Evolutionary conservation across 139 green algal genomes (phyloP).

Genomic region (Mychonastes homosphaera): DNA sequence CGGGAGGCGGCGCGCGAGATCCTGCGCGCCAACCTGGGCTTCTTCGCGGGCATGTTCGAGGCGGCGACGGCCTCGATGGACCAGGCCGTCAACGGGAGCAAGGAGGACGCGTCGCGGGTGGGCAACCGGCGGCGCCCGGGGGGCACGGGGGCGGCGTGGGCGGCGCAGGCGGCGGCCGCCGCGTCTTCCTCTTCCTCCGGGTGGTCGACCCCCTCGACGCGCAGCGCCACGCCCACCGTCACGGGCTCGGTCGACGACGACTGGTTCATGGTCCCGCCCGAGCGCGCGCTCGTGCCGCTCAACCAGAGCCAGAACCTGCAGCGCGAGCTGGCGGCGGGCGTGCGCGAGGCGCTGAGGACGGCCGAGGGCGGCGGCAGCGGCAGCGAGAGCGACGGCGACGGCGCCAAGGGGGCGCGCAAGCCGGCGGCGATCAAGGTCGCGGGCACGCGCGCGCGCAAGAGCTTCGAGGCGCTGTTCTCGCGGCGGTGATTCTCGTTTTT

Average conservation of each 20-base stretch:
- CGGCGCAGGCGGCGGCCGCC: not conserved
- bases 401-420: too few species aligned
- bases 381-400: too few species aligned
- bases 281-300: slow-evolving; percentile 36
- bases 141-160: slow-evolving; percentile 14
- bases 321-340: too few species aligned
- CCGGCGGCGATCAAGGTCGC: too few species aligned
- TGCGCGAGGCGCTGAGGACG: too few species aligned
- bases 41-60: slow-evolving; percentile 26
- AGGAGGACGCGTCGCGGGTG: slow-evolving; percentile 16
- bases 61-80: slow-evolving; percentile 4
- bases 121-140: slow-evolving; percentile 21
- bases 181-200: not conserved
- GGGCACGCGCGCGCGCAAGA: too few species aligned
- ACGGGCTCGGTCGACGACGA: slow-evolving; percentile 8
- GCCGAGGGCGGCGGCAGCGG: too few species aligned
- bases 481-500: too few species aligned
- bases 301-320: too few species aligned
- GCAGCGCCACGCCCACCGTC: not conserved
- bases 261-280: slow-evolving; percentile 30
- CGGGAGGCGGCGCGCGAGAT: slow-evolving; percentile 22
- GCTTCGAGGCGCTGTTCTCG: too few species aligned
- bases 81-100: slow-evolving; percentile 17
- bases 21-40: slow-evolving; percentile 18
- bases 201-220: slow-evolving; percentile 8